These are phyloP conservation scores for Wickerhamomyces silvicola DNA, from an alignment of 805 yeast genomes.

Conservation along the genomic window DNA sequence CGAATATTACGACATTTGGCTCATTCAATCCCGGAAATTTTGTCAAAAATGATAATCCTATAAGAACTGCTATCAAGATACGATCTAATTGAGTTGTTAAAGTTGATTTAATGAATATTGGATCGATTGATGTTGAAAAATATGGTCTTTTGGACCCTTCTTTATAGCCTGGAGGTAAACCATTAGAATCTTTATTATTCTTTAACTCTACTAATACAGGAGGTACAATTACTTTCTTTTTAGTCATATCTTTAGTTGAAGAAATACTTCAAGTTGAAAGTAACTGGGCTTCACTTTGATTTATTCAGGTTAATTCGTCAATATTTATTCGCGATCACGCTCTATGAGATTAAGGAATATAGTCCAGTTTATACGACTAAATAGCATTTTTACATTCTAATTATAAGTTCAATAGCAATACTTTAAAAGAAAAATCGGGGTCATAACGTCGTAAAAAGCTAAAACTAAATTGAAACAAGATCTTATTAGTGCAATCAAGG, in stretches of 20 bases:
- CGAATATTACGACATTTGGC: slow-evolving; percentile 40
- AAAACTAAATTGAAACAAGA: not conserved
- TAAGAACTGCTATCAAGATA: no score
- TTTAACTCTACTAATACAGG: not conserved
- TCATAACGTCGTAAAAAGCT: slow-evolving; percentile 10
- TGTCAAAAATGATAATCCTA: slow-evolving; percentile 20
- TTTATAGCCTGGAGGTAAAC: slow-evolving; percentile 24
- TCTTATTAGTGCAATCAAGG: no score
- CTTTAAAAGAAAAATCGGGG: not conserved
- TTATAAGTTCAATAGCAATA: no score
- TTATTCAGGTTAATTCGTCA: not conserved
- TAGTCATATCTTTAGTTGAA: slow-evolving; percentile 6
- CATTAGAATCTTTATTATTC: not conserved
- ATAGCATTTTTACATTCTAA: no score
- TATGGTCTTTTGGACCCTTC: slow-evolving; percentile 28
- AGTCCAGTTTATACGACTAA: no score
- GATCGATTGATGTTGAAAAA: slow-evolving; percentile 21
- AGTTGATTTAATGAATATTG: slow-evolving; percentile 10
- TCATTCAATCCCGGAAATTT: slow-evolving; percentile 28
- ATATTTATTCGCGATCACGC: not conserved
- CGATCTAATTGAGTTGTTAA: slow-evolving; percentile 16
- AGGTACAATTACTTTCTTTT: slow-evolving; percentile 4
- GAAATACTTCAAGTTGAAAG: not conserved
- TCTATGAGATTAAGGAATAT: no score
- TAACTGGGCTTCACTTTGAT: not conserved